Evolutionary conservation across 2,329 filamentous ascomycete species (phyloP), one percentile per base, ranked within the genome.

Genomic region (Pseudocercospora fijiensis): DNA sequence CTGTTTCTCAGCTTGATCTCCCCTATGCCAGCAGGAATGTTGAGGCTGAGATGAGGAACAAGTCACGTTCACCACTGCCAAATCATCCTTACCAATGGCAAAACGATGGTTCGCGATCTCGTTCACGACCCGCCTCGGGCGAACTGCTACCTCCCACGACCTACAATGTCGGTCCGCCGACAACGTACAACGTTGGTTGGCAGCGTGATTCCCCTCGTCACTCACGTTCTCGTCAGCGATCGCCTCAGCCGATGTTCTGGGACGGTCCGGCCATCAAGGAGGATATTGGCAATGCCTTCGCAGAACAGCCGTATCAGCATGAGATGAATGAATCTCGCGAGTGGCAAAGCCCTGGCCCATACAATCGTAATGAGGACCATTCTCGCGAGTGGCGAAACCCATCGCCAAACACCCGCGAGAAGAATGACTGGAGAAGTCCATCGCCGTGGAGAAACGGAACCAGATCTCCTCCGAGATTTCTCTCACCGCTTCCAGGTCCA

Each of bases 1-100:
- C 62, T 16, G 62, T 55, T 7, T 64, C 62, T 7, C 58, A 61
- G 37, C 43, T 64, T 20, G 55, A 64, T 51, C 9, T 61, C 9
- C 55, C 58, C 30, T 33, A 37, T 27, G 62, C 60, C 4, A 56
- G 20, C 26, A 26, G 11, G 16, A 49, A 58, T 43, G 16, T 37
- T 4, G 62, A 61, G 22, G 33, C 30, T 10, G 33, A 41, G 24
- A 53, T 53, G 49, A 58, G 62, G 55, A 53, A 47, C 41, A 61
- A 30, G 28, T 61, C 62, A 10, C 47, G 62, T 8, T 61, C 62
- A n/a, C 62, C 62, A 11, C 45, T 52, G 7, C 53, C 43, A 9
- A 49, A 58, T 8, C 27, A 56, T 22, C 45, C 58, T 9, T 43
- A 18, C 13, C 49, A 53, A 13, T 53, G 49, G 49, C 49, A 53